Base-by-base conservation (phyloP, 2,329 filamentous ascomycete species). In the Sporothrix pallida region DNA sequence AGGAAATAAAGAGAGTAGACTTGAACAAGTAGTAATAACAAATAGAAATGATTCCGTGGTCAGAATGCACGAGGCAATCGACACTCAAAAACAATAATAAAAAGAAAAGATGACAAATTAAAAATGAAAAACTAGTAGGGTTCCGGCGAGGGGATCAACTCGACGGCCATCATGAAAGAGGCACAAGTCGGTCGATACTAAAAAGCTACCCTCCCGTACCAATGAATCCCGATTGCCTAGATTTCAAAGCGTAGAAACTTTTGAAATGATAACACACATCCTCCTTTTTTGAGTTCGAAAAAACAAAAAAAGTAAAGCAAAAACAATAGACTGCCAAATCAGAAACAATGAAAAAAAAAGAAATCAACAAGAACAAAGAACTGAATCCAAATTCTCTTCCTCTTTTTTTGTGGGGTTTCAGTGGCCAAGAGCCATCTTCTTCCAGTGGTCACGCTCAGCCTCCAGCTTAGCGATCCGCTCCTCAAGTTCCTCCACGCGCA, bases 401-500 rank as follows among this genome's bases (percentile, higher is more conserved):
- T 79, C 76, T 48, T 48, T 54, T 75, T 23, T 12, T n/a, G 20
- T 26, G 15, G 23, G 12, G 26, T 37, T 75, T 37, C 31, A 77
- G 75, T 78, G 82, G 75, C 81, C 81, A 73, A 87, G 80, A 74
- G 87, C 87, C 75, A 88, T 80, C 76, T 82, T 82, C 85, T 90
- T 91, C 89, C 89, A 91, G 79, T 90, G 87, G 81, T 90, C 89
- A 78, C 88, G 86, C 80, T 91, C 89, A 56, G 87, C 86, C 81
- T 91, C 87, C 42, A 95, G 84, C 80, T 92, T 90, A 20, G 85
- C 86, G 79, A 97, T 94, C 79, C 89, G 86, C 54, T 87, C 87
- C 84, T 97, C 92, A 63, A 97, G 86, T 74, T 90, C 89, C 73
- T 93, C 90, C 75, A 95, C 86, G 78, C 91, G 89, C 80, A 92